Base-by-base conservation (phyloP, 441 rosid genomes). In the Breynia disticha region DNA sequence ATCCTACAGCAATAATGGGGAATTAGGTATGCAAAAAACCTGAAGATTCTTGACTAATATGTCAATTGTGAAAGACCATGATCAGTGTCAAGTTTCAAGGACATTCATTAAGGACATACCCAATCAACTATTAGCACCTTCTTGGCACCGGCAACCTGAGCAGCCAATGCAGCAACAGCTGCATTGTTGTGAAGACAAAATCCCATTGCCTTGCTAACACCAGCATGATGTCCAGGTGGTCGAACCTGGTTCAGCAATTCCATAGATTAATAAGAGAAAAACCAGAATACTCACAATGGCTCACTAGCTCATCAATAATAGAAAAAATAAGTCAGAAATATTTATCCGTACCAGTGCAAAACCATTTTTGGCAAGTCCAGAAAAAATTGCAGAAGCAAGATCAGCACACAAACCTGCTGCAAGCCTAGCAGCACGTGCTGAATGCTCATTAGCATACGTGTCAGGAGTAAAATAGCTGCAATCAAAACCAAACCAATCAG, bases 161-260 rank as follows among this genome's bases (percentile, higher is more conserved):
- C 95, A 56, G 88, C 90, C 67, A 89, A 72, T 48, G 93, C 93
- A 72, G 99, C 95, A 72, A 89, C 76, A 9, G 97, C 99, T 63
- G 99, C 97, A 80, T 93, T 93, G 60, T 93, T 89, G 77, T 93
- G 99, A 58, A 93, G 97, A 78, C 99, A 93, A 74, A 93, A 93
- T 55, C 99, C 97, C 95, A 87, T 86, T 41, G 97, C 82, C 60
- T 86, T 90, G 56, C 67, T 80, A 57, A 84, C 68, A 59, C 97
- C 95, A 66, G 98, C 98, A 81, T 93, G 98, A 73, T 93, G 98
- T 44, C 99, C 99, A 1, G 99, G 99, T 51, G 99, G 99, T 32
- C 99, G 81, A 51, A 93, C 89, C 99, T 93, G 73, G 67, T 19
- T 50, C 58, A 67, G 16, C 42, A n/a, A 46, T 7, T 28, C 0